These are phyloP conservation scores for Cavenderia fasciculata DNA, from an alignment of 78 protist species.

Conservation along the genomic window DNA sequence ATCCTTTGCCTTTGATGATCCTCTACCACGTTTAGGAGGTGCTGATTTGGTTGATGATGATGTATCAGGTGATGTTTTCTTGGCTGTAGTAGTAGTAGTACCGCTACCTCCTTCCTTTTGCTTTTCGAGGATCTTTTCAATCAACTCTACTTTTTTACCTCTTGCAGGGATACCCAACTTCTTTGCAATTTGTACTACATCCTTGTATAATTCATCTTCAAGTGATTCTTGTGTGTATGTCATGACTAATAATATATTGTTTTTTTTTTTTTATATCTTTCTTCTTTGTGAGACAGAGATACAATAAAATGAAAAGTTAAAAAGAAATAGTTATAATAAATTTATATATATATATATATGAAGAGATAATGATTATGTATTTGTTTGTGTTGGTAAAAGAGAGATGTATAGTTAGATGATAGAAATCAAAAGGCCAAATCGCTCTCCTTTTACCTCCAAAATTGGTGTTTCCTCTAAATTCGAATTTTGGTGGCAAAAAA, in stretches of 20 bases:
- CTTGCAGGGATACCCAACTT: constrained; percentile 4
- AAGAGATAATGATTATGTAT: not conserved
- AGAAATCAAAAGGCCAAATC: no score
- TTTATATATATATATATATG: not conserved
- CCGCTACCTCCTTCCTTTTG: not conserved
- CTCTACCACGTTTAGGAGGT: no score
- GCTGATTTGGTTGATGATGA: not conserved
- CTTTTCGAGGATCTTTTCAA: not conserved
- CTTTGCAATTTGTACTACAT: not conserved
- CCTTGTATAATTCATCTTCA: constrained; percentile 1
- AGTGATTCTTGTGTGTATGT: not conserved
- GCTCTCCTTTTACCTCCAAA: no score
- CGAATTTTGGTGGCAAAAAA: no score
- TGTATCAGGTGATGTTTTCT: not conserved
- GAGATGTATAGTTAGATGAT: not conserved
- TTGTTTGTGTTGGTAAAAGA: not conserved
- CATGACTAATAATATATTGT: not conserved
- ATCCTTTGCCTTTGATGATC: no score
- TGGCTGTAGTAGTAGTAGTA: not conserved
- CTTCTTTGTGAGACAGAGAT: not conserved
- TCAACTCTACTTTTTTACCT: constrained; percentile 24
- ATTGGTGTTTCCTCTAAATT: no score
- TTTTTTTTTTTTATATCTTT: not conserved
- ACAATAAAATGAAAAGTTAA: not conserved
- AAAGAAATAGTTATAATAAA: not conserved